Evolutionary conservation across 768 basidiomycete species (phyloP).

Genomic region (Rickenella mellea): DNA sequence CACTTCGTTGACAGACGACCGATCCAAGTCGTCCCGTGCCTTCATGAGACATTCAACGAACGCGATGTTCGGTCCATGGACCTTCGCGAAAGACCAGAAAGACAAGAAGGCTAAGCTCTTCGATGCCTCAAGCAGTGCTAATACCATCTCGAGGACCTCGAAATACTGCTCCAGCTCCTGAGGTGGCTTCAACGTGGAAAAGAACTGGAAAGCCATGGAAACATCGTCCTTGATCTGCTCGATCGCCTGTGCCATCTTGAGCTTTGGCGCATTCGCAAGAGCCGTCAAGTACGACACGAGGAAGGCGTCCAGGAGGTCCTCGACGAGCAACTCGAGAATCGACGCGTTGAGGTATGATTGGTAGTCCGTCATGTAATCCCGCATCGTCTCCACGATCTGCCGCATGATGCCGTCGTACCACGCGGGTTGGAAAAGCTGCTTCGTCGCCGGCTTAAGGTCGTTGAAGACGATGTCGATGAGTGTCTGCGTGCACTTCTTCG

Average conservation of each 20-base stretch:
- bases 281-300: slow-evolving; percentile 85
- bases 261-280: slow-evolving; percentile 72
- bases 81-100: slow-evolving; percentile 88
- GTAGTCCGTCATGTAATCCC: slow-evolving; percentile 95
- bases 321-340: slow-evolving; percentile 83
- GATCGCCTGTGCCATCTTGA: slow-evolving; percentile 79
- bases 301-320: slow-evolving; percentile 87
- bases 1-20: slow-evolving; percentile 78
- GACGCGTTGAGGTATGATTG: slow-evolving; percentile 85
- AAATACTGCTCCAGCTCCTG: slow-evolving; percentile 78
- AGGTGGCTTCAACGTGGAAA: slow-evolving; percentile 64
- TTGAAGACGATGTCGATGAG: slow-evolving; percentile 94
- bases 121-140: slow-evolving; percentile 75
- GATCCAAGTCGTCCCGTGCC: slow-evolving; percentile 82
- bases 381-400: slow-evolving; percentile 91
- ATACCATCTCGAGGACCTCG: slow-evolving; percentile 77
- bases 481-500: slow-evolving; percentile 92
- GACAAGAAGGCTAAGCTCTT: slow-evolving; percentile 87
- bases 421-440: slow-evolving; percentile 65
- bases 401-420: slow-evolving; percentile 91
- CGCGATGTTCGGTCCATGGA: slow-evolving; percentile 84
- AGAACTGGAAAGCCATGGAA: slow-evolving; percentile 68
- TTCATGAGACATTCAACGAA: slow-evolving; percentile 90
- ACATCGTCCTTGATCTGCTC: slow-evolving; percentile 80
- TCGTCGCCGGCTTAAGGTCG: slow-evolving; percentile 82